phyloP scores from a whole-genome alignment of 495 filamentous ascomycete genomes.

The Aspergillus kassunensis region DNA sequence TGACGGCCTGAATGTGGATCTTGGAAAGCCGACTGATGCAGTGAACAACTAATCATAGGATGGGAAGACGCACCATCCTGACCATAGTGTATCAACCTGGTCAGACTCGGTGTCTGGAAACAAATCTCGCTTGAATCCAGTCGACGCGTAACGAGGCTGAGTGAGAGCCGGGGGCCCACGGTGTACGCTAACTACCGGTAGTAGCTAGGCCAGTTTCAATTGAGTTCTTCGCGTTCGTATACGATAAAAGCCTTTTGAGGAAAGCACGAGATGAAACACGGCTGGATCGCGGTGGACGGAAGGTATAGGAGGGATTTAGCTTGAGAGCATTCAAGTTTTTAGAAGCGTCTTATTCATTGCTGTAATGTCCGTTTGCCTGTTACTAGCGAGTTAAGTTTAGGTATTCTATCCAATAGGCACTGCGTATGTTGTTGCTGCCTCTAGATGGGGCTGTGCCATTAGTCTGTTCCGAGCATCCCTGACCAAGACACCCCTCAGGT shows the following conservation, averaged over 20 bases:
- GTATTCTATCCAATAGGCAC: neutral
- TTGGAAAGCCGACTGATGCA: neutral
- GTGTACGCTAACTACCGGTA: no score
- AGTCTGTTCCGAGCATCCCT: neutral
- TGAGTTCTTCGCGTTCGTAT: neutral
- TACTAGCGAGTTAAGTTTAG: neutral
- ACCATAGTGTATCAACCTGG: no score
- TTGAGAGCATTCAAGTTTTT: neutral
- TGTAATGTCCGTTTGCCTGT: neutral
- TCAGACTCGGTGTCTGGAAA: no score
- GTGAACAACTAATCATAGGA: neutral
- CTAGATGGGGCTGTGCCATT: slow-evolving; percentile 6
- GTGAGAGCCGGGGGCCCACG: neutral
- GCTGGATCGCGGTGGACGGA: neutral
- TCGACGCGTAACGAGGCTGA: neutral
- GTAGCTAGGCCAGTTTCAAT: neutral
- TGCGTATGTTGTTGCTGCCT: neutral
- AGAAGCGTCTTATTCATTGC: neutral
- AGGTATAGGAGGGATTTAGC: neutral
- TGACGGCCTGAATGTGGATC: neutral
- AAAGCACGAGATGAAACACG: neutral
- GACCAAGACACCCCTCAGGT: neutral
- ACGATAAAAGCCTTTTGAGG: no score
- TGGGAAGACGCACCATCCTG: neutral
- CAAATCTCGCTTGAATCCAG: no score